These are phyloP conservation scores for Tuber magnatum DNA, from an alignment of 495 filamentous ascomycete species.

Conservation along the genomic window DNA sequence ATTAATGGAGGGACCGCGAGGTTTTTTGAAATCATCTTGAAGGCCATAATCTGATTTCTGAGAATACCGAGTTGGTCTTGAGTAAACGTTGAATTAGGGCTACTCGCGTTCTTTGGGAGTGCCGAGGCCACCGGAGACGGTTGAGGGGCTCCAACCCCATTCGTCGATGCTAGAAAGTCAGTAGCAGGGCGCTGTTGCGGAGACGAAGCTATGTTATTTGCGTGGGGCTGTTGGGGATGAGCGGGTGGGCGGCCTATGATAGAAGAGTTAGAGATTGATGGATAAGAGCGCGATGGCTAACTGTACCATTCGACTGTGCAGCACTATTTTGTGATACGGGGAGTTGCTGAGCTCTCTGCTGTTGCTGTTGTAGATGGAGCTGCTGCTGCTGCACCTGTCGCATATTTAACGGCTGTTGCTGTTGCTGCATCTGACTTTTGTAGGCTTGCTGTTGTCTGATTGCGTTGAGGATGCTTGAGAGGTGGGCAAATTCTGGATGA, in stretches of 20 bases:
- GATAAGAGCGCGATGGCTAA: slow-evolving; percentile 5
- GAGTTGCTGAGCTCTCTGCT: slow-evolving; percentile 24
- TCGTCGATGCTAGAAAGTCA: slow-evolving; percentile 16
- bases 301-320: slow-evolving; percentile 38
- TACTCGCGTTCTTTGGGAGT: slow-evolving; percentile 16
- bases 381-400: slow-evolving; percentile 34
- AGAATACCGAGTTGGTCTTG: slow-evolving; percentile 39
- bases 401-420: slow-evolving; percentile 32
- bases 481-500: slow-evolving; percentile 39
- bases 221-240: slow-evolving; percentile 26
- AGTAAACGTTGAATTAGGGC: slow-evolving; percentile 38
- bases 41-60: slow-evolving; percentile 41
- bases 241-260: slow-evolving; percentile 21
- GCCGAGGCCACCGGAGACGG: slow-evolving; percentile 11
- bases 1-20: slow-evolving; percentile 38
- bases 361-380: slow-evolving; percentile 22
- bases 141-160: slow-evolving; percentile 20
- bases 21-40: slow-evolving; percentile 41
- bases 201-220: slow-evolving; percentile 20
- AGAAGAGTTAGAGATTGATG: slow-evolving; percentile 11
- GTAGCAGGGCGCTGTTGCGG: slow-evolving; percentile 21
- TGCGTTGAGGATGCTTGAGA: slow-evolving; percentile 33
- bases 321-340: slow-evolving; percentile 25
- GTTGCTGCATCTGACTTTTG: slow-evolving; percentile 28
- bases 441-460: slow-evolving; percentile 34